phyloP scores from a whole-genome alignment of 208 protist genomes.

The Crithidia bombi region DNA sequence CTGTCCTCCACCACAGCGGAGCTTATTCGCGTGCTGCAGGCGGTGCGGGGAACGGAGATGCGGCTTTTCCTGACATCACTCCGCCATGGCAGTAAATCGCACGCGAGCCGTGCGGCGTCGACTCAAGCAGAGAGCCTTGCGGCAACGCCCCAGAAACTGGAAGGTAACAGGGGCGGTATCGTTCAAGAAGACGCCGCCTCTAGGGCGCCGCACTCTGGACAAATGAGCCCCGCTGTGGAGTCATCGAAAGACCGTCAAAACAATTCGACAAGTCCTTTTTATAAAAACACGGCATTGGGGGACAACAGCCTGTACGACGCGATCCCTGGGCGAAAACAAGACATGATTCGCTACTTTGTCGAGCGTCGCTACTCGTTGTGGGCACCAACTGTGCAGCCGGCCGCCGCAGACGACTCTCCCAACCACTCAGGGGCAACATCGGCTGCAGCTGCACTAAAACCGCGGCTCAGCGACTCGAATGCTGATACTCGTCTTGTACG shows the following conservation, averaged over 20 bases:
- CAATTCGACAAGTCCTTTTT: neutral
- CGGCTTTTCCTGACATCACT: slow-evolving; percentile 30
- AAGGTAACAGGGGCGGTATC: neutral
- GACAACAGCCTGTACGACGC: slow-evolving; percentile 22
- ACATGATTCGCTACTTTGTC: slow-evolving; percentile 51
- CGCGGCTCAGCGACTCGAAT: neutral
- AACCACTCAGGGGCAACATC: neutral
- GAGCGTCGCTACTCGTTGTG: slow-evolving; percentile 37
- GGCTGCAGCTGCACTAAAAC: neutral
- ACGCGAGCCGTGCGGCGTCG: neutral
- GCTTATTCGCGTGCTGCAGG: slow-evolving; percentile 32
- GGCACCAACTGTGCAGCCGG: neutral
- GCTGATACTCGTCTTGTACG: too few relatives aligned
- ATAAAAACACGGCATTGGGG: neutral
- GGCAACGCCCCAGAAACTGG: neutral
- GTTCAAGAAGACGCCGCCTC: neutral
- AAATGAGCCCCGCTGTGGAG: neutral
- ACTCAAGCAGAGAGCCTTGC: neutral
- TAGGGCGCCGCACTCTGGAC: neutral
- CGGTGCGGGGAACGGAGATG: slow-evolving; percentile 40
- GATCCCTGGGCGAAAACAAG: slow-evolving; percentile 57
- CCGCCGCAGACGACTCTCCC: neutral
- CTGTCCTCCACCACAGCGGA: neutral
- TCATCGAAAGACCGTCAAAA: neutral
- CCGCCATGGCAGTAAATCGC: slow-evolving; percentile 21